These are phyloP conservation scores for Piper longum DNA, from an alignment of 164 flowering plant species.

Conservation along the genomic window DNA sequence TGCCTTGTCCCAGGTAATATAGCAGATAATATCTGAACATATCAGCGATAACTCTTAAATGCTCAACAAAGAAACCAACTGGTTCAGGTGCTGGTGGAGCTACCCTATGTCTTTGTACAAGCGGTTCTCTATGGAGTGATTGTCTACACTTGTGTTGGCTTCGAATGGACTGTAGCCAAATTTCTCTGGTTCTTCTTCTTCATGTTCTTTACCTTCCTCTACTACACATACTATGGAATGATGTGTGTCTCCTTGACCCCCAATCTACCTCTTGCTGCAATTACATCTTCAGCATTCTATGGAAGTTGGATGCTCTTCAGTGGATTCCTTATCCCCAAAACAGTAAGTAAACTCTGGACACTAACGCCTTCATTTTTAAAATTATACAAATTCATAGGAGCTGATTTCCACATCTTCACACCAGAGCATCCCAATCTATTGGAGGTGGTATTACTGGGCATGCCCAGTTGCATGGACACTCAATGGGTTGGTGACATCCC, in stretches of 20 bases:
- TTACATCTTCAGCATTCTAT: constrained; percentile 16
- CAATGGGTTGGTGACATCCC: constrained; percentile 19
- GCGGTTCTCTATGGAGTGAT: constrained; percentile 13
- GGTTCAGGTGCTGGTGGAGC: constrained; percentile 20
- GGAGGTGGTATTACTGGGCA: constrained; percentile 24
- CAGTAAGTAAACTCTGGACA: constrained; percentile 9
- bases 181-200: constrained; percentile 23
- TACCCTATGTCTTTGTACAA: constrained; percentile 18
- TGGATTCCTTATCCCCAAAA: constrained; percentile 19
- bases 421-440: constrained; percentile 20
- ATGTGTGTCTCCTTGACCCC: constrained; percentile 22
- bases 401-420: not conserved
- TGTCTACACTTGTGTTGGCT: constrained; percentile 15
- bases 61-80: constrained; percentile 8
- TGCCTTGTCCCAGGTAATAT: constrained; percentile 26
- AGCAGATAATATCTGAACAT: not conserved
- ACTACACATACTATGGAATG: constrained; percentile 27
- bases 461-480: constrained; percentile 24
- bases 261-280: constrained; percentile 14
- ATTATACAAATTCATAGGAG: not conserved
- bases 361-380: not conserved
- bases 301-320: constrained; percentile 23
- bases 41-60: not conserved
- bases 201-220: constrained; percentile 24
- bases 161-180: constrained; percentile 13